phyloP scores from a whole-genome alignment of 169 alveolate genomes.

The Eimeria acervulina region DNA sequence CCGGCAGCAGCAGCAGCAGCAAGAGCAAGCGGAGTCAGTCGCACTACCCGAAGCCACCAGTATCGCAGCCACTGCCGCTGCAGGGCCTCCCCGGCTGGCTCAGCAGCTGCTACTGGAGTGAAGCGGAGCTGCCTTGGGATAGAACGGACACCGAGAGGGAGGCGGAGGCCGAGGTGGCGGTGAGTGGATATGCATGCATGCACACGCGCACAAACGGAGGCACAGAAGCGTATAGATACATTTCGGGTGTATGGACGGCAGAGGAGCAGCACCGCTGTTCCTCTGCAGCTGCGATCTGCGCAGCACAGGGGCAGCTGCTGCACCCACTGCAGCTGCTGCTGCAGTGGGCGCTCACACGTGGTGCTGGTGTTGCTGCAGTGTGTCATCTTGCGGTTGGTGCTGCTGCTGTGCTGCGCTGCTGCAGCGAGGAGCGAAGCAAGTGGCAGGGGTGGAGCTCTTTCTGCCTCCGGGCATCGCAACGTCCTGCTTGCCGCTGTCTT shows the following conservation, averaged over 20 bases:
- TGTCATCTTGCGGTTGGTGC: neutral
- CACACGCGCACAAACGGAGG: neutral
- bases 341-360: neutral
- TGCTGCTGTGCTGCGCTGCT: slow-evolving; percentile 30
- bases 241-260: neutral
- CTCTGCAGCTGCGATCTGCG: neutral
- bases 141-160: slow-evolving; percentile 40
- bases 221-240: neutral
- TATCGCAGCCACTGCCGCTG: slow-evolving; percentile 69
- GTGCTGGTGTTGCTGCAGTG: neutral
- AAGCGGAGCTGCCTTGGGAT: slow-evolving; percentile 79
- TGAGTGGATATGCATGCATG: neutral
- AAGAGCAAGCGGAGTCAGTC: slow-evolving; percentile 63
- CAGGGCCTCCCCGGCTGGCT: slow-evolving; percentile 77
- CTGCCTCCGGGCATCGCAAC: slow-evolving; percentile 72
- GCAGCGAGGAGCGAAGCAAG: slow-evolving; percentile 70
- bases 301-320: neutral
- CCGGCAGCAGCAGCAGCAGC: slow-evolving; percentile 58
- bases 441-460: slow-evolving; percentile 76
- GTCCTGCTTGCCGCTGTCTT: slow-evolving; percentile 75
- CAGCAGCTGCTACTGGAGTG: slow-evolving; percentile 62
- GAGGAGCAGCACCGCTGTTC: neutral
- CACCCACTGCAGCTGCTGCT: no score
- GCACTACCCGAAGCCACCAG: slow-evolving; percentile 62
- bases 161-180: slow-evolving; percentile 51